A percentile compares a stretch with the other conserved stretches of the same genome.
Conservation (phyloP, 2,329 filamentous ascomycete genomes). For the Ophiostoma himal-ulmi region DNA sequence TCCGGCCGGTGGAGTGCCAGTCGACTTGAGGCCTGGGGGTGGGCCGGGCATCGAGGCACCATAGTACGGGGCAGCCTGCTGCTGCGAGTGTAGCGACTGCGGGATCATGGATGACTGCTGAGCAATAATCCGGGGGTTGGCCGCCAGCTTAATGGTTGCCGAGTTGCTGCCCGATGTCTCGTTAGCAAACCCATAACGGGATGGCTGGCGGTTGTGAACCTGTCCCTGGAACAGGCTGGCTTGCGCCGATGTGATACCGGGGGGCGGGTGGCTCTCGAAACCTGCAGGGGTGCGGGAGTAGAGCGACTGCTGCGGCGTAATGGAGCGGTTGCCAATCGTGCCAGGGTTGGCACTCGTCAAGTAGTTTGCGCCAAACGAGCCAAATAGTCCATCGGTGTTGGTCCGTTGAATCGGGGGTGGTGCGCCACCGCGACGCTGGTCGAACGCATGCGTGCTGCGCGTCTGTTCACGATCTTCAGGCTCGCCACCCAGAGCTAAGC, state of each 20-base stretch:
- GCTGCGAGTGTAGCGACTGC: slow-evolving; percentile 52
- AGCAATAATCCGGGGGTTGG: slow-evolving; percentile 73
- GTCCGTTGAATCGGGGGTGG: slow-evolving; percentile 71
- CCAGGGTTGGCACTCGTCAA: slow-evolving; percentile 36
- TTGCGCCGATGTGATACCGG: slow-evolving; percentile 25
- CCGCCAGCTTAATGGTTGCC: slow-evolving; percentile 66
- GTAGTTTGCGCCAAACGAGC: slow-evolving; percentile 46
- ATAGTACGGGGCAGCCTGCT: slow-evolving; percentile 67
- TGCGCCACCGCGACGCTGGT: slow-evolving; percentile 59
- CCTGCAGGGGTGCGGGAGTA: slow-evolving; percentile 59
- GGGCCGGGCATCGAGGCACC: slow-evolving; percentile 82
- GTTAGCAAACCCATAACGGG: slow-evolving; percentile 81
- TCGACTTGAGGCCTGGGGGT: slow-evolving; percentile 90
- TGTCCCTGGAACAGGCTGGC: slow-evolving; percentile 49
- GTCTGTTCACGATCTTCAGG: slow-evolving; percentile 69
- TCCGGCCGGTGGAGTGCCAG: slow-evolving; percentile 89
- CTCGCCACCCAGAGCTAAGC: slow-evolving; percentile 84
- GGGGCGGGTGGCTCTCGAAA: slow-evolving; percentile 48
- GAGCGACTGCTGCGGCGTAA: slow-evolving; percentile 34
- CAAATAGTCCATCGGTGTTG: slow-evolving; percentile 49
- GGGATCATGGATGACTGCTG: slow-evolving; percentile 88
- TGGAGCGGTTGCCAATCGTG: slow-evolving; percentile 27
- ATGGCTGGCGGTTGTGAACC: slow-evolving; percentile 75
- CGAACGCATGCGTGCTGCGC: slow-evolving; percentile 47
- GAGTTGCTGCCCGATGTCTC: slow-evolving; percentile 58